phyloP scores from a whole-genome alignment of 148 eudicot species.

The Simmondsia chinensis region DNA sequence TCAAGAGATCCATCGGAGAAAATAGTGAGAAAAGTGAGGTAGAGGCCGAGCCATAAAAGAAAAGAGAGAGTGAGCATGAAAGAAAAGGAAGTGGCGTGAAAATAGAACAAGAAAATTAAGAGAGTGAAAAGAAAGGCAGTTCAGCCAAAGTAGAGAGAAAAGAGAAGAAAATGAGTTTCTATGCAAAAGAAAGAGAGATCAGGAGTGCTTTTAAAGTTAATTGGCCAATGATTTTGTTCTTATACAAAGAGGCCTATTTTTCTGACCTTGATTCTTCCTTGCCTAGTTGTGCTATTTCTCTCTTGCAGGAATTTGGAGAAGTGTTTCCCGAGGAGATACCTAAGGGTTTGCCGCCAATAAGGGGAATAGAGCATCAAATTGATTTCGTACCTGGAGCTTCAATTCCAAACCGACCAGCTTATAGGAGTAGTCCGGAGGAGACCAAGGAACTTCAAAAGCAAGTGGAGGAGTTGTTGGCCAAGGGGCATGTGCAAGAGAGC shows the following conservation, averaged over 20 bases:
- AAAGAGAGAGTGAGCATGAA: too few species aligned
- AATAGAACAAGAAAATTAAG: too few species aligned
- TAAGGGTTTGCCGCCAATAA: neutral
- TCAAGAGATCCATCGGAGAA: too few species aligned
- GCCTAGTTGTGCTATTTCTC: neutral
- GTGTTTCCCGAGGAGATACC: neutral
- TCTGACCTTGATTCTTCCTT: neutral
- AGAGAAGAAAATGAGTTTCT: neutral
- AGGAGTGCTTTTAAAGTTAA: neutral
- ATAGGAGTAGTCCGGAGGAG: too few species aligned
- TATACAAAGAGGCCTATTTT: neutral
- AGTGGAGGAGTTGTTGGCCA: neutral
- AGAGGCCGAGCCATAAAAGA: too few species aligned
- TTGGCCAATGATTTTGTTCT: neutral
- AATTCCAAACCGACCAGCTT: too few species aligned
- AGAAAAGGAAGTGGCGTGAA: too few species aligned
- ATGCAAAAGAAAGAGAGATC: neutral
- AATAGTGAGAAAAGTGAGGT: too few species aligned
- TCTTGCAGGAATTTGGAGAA: neutral
- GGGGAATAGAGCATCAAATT: neutral
- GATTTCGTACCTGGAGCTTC: conserved; percentile 1
- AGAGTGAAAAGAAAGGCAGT: too few species aligned
- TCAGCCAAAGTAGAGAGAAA: too few species aligned
- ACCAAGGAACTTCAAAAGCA: too few species aligned
- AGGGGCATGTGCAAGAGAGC: neutral